These are phyloP conservation scores for Scleroderma citrinum DNA, from an alignment of 768 basidiomycete genomes.

Conservation along the genomic window DNA sequence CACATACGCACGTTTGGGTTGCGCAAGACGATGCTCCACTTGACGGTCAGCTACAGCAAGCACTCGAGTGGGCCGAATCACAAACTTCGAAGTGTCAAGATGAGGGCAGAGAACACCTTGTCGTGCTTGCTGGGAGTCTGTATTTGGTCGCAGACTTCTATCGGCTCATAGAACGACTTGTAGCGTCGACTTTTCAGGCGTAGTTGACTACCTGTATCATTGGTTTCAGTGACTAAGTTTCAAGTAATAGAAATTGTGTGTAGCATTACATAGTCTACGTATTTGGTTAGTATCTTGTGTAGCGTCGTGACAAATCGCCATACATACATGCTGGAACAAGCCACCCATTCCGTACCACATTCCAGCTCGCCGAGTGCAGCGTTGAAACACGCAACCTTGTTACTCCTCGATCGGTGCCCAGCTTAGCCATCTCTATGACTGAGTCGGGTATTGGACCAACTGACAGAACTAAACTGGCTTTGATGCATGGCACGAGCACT, in stretches of 20 bases:
- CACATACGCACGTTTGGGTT: constrained; percentile 44
- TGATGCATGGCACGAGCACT: constrained; percentile 7
- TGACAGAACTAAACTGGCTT: constrained; percentile 8
- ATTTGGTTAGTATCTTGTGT: not conserved
- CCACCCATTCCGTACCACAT: not conserved
- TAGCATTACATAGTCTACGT: not conserved
- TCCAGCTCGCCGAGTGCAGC: not conserved
- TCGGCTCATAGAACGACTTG: constrained; percentile 34
- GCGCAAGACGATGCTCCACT: constrained; percentile 28
- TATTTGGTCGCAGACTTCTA: constrained; percentile 95
- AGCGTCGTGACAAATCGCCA: not conserved
- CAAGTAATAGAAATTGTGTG: not conserved
- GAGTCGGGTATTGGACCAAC: constrained; percentile 1
- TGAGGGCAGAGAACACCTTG: constrained; percentile 34
- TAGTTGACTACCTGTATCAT: too few relatives aligned
- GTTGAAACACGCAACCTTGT: not conserved
- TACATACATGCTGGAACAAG: constrained; percentile 1
- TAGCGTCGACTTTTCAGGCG: not conserved
- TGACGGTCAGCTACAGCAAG: constrained; percentile 37
- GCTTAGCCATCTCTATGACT: constrained; percentile 7
- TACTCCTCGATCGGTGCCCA: constrained; percentile 9
- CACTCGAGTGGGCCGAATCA: constrained; percentile 41
- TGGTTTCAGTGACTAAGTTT: not conserved
- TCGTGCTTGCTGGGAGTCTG: constrained; percentile 84
- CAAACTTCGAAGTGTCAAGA: constrained; percentile 1